phyloP scores from a whole-genome alignment of 768 basidiomycete species.

The Boletus edulis region DNA sequence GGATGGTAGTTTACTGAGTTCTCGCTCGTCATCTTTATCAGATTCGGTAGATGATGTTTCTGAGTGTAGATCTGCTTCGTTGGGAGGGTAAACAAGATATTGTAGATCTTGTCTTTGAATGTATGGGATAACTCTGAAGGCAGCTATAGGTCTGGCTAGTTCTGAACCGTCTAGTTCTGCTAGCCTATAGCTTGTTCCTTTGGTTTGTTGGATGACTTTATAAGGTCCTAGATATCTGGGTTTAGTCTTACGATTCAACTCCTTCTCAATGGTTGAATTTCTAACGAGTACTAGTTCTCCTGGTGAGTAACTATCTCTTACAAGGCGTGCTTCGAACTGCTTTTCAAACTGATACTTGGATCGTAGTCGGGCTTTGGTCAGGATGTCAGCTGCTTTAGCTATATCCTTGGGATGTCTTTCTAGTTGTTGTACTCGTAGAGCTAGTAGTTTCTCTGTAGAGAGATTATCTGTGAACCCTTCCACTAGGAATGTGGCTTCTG shows the following conservation, averaged over 20 bases:
- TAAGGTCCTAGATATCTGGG: neutral
- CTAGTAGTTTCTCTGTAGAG: neutral
- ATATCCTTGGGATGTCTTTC: neutral
- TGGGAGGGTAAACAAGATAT: no score
- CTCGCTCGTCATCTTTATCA: rapidly evolving
- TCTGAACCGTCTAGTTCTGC: neutral
- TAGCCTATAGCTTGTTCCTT: neutral
- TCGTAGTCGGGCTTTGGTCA: neutral
- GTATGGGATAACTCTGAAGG: neutral
- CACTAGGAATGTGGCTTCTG: neutral
- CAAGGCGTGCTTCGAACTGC: neutral
- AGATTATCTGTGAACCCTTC: neutral
- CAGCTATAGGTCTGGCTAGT: neutral
- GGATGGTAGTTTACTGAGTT: no score
- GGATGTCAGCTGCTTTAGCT: neutral
- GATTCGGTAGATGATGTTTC: no score
- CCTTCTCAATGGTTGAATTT: neutral
- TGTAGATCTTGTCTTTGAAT: neutral
- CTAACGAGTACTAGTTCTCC: neutral
- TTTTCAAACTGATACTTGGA: neutral
- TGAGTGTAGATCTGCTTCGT: no score
- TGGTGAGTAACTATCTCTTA: neutral
- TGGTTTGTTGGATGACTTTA: neutral
- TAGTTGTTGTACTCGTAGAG: neutral
- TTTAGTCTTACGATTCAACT: neutral